A percentile compares a stretch with the other conserved stretches of the same genome.
These are phyloP conservation scores for Bipolaris oryzae DNA, from an alignment of 2,329 filamentous ascomycete species.

Conservation along the genomic window DNA sequence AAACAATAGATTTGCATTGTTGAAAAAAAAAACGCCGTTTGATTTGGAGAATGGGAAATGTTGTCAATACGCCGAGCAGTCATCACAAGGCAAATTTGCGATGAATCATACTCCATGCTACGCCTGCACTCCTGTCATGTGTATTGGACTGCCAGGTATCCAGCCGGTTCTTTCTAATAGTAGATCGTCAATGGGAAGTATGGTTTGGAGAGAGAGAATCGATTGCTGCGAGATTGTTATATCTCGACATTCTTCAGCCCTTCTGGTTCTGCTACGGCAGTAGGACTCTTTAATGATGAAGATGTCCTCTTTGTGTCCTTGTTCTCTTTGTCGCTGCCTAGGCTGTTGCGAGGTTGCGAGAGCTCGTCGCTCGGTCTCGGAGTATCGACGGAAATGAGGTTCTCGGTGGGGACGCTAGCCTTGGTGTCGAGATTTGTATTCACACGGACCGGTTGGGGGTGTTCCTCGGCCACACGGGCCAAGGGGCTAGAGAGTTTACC, in stretches of 20 bases:
- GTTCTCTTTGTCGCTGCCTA: slow-evolving; percentile 50
- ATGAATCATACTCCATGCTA: slow-evolving; percentile 15
- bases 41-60: slow-evolving; percentile 9
- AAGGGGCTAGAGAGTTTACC: slow-evolving; percentile 74
- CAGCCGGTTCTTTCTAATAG: slow-evolving; percentile 35
- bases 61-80: slow-evolving; percentile 17
- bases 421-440: slow-evolving; percentile 44
- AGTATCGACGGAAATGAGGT: slow-evolving; percentile 52
- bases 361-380: slow-evolving; percentile 49
- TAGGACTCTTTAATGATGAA: slow-evolving; percentile 38
- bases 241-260: slow-evolving; percentile 59
- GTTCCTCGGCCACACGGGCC: slow-evolving; percentile 75
- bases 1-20: slow-evolving; percentile 11
- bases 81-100: slow-evolving; percentile 21
- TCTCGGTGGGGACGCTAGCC: slow-evolving; percentile 39
- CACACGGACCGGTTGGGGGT: slow-evolving; percentile 48
- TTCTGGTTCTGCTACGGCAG: slow-evolving; percentile 28
- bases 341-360: slow-evolving; percentile 36
- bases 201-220: slow-evolving; percentile 10
- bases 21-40: slow-evolving; percentile 7
- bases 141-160: slow-evolving; percentile 32
- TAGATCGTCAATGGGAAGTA: slow-evolving; percentile 25
- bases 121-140: slow-evolving; percentile 29
- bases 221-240: slow-evolving; percentile 28
- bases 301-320: slow-evolving; percentile 29